Evolutionary conservation across 805 yeast species (phyloP), one percentile per base, ranked within the genome.

Genomic region (Brettanomyces sp.): DNA sequence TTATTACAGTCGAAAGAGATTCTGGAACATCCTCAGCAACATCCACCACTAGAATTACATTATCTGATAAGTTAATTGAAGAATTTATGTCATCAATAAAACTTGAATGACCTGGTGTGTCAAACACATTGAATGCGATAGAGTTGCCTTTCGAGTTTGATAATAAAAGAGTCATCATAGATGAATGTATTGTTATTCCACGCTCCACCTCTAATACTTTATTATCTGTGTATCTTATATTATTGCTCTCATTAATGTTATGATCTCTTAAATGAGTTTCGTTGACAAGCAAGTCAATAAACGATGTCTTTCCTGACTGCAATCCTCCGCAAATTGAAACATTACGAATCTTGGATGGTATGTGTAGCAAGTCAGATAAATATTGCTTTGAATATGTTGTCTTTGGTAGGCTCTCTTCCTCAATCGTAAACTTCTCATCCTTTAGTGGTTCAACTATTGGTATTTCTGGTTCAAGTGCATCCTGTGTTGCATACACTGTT

Each of bases 101-200:
- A 56, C 88, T 82, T 0, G 77, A 74, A 62, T 93, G 98, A 0
- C 99, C 99, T 0, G 99, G 99, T 0, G 95, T 70, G 56, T 95
- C 99, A 1, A 88, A 52, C 1, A 90, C 50, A 56, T 84, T 86
- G 21, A 81, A 55, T 0, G 77, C 76, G 14, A 67, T 63, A 0
- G 95, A 81, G 49, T 74, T 77, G 1, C 70, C 75, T 12, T 60
- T 63, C 28, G 76, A 50, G 56, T 78, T 77, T 0, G 74, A 76
- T 13, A 82, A 60, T 5, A 90, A 59, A 8, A 86, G 53, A 0
- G 91, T 67, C 52, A 84, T 70, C 0, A 87, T 80, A 1, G 82
- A 65, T 1, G 82, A 44, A 54, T 80, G 80, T 13, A 87, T 70
- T 1, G 95, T 70, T 5, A 87, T 51, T 0, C 89, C 90, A 49